Evolutionary conservation across 2,329 filamentous ascomycete species (phyloP), one percentile per base, ranked within the genome.

Genomic region (Huntiella decipiens): DNA sequence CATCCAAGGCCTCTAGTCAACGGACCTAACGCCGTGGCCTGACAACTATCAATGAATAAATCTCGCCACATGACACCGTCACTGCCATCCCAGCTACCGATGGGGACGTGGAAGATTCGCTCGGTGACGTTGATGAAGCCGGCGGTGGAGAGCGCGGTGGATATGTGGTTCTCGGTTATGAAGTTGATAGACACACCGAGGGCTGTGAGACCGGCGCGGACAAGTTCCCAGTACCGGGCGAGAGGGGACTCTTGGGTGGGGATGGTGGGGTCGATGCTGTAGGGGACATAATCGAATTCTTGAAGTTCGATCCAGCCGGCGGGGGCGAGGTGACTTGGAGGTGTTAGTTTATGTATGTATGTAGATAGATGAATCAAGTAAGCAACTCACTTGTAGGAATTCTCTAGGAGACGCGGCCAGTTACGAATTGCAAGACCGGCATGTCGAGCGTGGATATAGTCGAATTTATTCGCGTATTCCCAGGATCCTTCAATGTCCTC

Each of bases 401-500:
- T 63, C 11, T 57, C 56, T 48, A 74, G 63, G 1, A 76, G 55
- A 11, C 54, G 60, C 2, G 62, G 62, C 71, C 72, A 77, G 53
- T 76, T 63, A 42, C 64, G 67, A 48, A 77, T 68, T 2, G 66
- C 70, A 61, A 69, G 66, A 11, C 70, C 67, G 1, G 70, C 68
- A 47, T 72, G 66, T 3, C 74, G 64, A n/a, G 68, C 66, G 54
- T 77, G 73, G 32, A 78, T 66, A 49, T 74, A 75, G 55, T 78
- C 73, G 46, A 75, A 77, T 44, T 68, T 63, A 49, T 73, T 66
- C 3, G 56, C 54, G 50, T 73, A 65, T 12, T 73, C 56, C 73
- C 73, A 77, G 4, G 64, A 62, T 47, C 64, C 65, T 56, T 77
- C 72, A 19, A 70, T 63, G 51, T 77, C 73, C 48, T 77, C 73